Base-by-base conservation (phyloP, 2,329 filamentous ascomycete genomes). In the Fusarium albosuccineum region DNA sequence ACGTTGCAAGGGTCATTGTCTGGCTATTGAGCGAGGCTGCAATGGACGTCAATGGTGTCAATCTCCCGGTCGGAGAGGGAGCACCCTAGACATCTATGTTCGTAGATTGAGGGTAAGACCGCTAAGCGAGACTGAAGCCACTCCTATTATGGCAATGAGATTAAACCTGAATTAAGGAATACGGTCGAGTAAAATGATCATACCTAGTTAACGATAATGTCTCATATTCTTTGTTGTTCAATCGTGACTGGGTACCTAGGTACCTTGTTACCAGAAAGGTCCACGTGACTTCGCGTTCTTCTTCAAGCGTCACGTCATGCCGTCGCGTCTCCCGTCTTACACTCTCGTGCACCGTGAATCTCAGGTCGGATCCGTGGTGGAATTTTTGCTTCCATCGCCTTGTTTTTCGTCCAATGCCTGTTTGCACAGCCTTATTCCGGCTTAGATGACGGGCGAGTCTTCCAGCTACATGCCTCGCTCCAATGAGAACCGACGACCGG, bases 11-110 rank as follows among this genome's bases (percentile, higher is more conserved):
- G 54, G 42, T 39, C 8, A 57, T 57, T 45, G 54, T 50, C 10
- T 57, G 54, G 54, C 42, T 57, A 27, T 30, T 57, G 33, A 57
- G 53, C 8, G 53, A 57, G 27, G 53, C 41, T 11, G 33, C 53
- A 1, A 30, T 57, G 29, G 30, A 48, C 17, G 53, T 57, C 6
- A 48, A 57, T 22, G 53, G 53, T 14, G 36, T 48, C 16, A 57
- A 57, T 34, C 22, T 57, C 10, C 41, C 41, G 9, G 53, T 57
- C 22, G 53, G 53, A 14, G 30, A 50, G 30, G 46, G 46, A 37
- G 46, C 46, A 22, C 46, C 33, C 27, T 50, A 6, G 34, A 16
- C 4, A 17, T 9, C 1, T 22, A 22, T 22, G 17, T 22, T 4
- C 4, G 44, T 46, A 33, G 44, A 34, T 22, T 46, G 44, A 22